phyloP scores from a whole-genome alignment of 1,284 basidiomycete species.

The Exsudoporus floridanus region DNA sequence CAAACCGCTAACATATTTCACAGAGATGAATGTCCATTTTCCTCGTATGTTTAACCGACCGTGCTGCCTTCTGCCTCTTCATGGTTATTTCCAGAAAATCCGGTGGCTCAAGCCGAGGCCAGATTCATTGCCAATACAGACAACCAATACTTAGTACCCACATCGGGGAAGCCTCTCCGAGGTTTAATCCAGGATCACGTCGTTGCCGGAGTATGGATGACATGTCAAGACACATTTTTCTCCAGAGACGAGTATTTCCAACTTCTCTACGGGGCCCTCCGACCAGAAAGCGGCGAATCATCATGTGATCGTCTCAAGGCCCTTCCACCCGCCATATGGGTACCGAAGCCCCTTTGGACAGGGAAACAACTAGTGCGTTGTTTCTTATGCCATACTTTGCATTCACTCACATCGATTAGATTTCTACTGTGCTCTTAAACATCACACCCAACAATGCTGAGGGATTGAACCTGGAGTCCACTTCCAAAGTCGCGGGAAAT shows the following conservation, averaged over 20 bases:
- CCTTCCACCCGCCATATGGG: slow-evolving; percentile 90
- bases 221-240: slow-evolving; percentile 93
- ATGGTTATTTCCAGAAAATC: slow-evolving; percentile 61
- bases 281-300: slow-evolving; percentile 81
- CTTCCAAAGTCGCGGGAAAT: slow-evolving; percentile 83
- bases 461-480: slow-evolving; percentile 85
- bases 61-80: slow-evolving; percentile 7
- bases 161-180: slow-evolving; percentile 95
- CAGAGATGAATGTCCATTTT: slow-evolving; percentile 99
- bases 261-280: slow-evolving; percentile 91
- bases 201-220: slow-evolving; percentile 99
- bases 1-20: slow-evolving; percentile 15
- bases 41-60: slow-evolving; percentile 65
- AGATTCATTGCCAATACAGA: slow-evolving; percentile 97
- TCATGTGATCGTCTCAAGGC: slow-evolving; percentile 74
- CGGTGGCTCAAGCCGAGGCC: slow-evolving; percentile 91
- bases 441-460: slow-evolving; percentile 81
- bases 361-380: slow-evolving; percentile 91
- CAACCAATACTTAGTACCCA: slow-evolving; percentile 98
- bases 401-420: slow-evolving; percentile 45
- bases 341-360: slow-evolving; percentile 91
- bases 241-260: slow-evolving; percentile 96
- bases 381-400: slow-evolving; percentile 1
- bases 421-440: slow-evolving; percentile 91
- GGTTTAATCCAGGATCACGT: slow-evolving; percentile 99